Conservation (phyloP, 1,284 basidiomycete genomes). For the Heterobasidion irregulare region DNA sequence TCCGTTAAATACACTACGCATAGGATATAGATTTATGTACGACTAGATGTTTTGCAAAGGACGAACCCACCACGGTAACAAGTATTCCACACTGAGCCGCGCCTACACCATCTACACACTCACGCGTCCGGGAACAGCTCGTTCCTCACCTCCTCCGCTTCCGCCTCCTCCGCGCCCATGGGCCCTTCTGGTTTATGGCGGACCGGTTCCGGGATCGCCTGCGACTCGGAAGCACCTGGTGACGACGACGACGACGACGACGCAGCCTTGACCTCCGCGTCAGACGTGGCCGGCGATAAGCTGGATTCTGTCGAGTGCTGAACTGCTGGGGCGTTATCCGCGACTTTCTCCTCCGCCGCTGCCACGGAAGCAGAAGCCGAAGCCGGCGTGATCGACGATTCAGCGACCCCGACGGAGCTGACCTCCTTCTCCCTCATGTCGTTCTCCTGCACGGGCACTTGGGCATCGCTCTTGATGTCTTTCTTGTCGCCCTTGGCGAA, state of each 20-base stretch:
- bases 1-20: too few species aligned
- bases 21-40: too few species aligned
- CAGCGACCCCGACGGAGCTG: slow-evolving; percentile 6
- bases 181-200: slow-evolving; percentile 24
- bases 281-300: neutral
- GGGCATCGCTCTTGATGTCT: slow-evolving; percentile 8
- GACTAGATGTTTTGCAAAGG: too few species aligned
- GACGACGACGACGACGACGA: neutral
- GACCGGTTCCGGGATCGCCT: neutral
- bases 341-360: neutral
- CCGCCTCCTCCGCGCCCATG: slow-evolving; percentile 35
- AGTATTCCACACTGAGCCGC: too few species aligned
- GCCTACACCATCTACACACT: neutral
- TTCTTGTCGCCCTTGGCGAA: slow-evolving; percentile 25
- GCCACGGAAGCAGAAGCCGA: too few species aligned
- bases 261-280: neutral
- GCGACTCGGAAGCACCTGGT: neutral
- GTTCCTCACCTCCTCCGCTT: slow-evolving; percentile 43
- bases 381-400: neutral
- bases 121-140: slow-evolving; percentile 41
- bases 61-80: too few species aligned
- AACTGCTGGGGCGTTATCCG: neutral
- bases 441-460: neutral
- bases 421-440: slow-evolving; percentile 5
- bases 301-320: neutral